Evolutionary conservation across 345 rosid genomes (phyloP), one percentile per base, ranked within the genome.

Genomic region (Dipteronia sinensis): DNA sequence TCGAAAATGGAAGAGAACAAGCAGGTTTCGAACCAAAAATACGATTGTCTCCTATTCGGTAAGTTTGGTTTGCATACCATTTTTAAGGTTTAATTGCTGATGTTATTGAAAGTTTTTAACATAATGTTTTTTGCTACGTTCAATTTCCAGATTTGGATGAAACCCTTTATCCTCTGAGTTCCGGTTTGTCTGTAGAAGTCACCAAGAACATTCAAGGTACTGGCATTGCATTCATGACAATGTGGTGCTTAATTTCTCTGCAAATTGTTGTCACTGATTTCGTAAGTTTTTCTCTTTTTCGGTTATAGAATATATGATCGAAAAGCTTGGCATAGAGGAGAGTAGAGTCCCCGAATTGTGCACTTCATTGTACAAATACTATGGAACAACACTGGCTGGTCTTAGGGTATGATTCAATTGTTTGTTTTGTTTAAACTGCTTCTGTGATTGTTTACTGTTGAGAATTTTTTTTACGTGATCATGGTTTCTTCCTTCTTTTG

Each of bases 321-420:
- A 90, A 77, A 85, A 79, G 72, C 92, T 95, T 78, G 91, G 94
- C 42, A 77, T 93, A 3, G 91, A 91, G 76, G 82, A 81, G 81
- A 86, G 81, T 75, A 86, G 76, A 79, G 90, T 95, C 59, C 86
- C 87, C 49, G 94, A 90, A 75, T 71, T 93, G 58, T 92, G 97
- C 63, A 74, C 78, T 71, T 85, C 92, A 0, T 85, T 93, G 77
- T 95, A 95, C 76, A 91, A 90, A 85, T 75, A 88, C 77, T 96
- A 91, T 83, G 99, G 99, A 23, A 96, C 99, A 22, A 92, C 98
- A 73, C 86, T 94, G 99, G 98, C 99, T 81, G 99, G 99, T 77
- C 94, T 96, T 73, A 87, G 83, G 94, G 99, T 93, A 86, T 77
- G 67, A 59, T 42, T 19, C 61, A 22, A n/a, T 1, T 12, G 19